Base-by-base conservation (phyloP, 2,329 filamentous ascomycete species). In the Emergomyces pasteurianus region DNA sequence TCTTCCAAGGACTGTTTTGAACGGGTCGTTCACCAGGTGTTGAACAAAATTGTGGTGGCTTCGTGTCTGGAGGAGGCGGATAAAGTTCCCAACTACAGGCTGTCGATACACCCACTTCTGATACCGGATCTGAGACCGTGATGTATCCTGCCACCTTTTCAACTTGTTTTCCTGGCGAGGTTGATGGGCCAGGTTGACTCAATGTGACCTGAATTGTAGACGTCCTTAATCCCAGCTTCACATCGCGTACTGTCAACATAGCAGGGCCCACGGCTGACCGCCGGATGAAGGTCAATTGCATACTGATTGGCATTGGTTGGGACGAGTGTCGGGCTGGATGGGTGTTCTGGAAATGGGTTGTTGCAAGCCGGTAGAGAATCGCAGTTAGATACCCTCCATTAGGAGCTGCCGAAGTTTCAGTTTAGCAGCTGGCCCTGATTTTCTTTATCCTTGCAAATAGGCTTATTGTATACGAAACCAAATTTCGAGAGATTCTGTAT, bases 341-440 rank as follows among this genome's bases (percentile, higher is more conserved):
- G 4, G 55, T 46, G 12, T 57, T 43, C 34, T 57, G 34, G 40
- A 57, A 57, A 47, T 57, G 55, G 26, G 55, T 57, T 36, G 40
- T 57, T 16, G 55, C 38, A n/a, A 34, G 23, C 26, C 55, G 55
- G 55, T 57, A 46, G 10, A 57, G 18, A 18, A 57, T 57, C 23
- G 55, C 55, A 34, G 55, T 40, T 57, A 57, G 14, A 34, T 57
- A 57, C 14, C 55, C 55, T 8, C 55, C 55, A 47, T 57, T 57
- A n/a, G 55, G 38, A 43, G 55, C 55, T 57, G 8, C 36, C 14
- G 23, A 56, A 56, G 43, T 42, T 36, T 53, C 16, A 28, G 38
- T 28, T 56, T 56, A 56, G 53, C 53, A 28, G 50, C 28, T 42
- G 23, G 9, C 26, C n/a, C 31, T 54, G 1, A 26, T 18, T 56